Evolutionary conservation across 2,329 filamentous ascomycete genomes (phyloP), one percentile per base, ranked within the genome.

Genomic region (Phyllosticta capitalensis): DNA sequence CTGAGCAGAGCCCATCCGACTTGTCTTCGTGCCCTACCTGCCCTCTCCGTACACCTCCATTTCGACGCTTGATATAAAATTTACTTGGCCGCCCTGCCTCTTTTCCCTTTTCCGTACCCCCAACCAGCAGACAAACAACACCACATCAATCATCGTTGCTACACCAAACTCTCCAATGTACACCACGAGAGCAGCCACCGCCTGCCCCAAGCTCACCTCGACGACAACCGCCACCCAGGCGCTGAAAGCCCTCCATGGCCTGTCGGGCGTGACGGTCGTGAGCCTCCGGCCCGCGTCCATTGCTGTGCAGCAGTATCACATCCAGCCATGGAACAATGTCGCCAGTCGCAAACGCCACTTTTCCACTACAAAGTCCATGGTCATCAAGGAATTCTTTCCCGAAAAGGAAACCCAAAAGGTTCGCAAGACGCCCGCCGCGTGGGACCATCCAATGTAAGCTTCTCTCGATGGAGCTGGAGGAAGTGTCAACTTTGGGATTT

Each of bases 341-440:
- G 59, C 64, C 17, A 33, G 63, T 50, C 52, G 65, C 45, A 67
- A 67, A 53, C 72, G 74, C 28, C 69, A 69, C 48, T 78, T 79
- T 66, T 76, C 74, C 58, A 74, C 72, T 2, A 72, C 72, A 20
- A 62, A 67, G 3, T 60, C 64, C 7, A 65, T 62, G 5, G 63
- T 63, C 48, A 72, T 75, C 52, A 75, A 73, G 54, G 76, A 79
- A 53, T 78, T 76, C 69, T 80, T 81, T 61, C 75, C 75, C 9
- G 66, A 73, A 20, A 72, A 72, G 21, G 72, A 79, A 49, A 73
- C 76, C 19, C 71, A 75, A 0, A 70, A 70, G 56, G 76, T 81
- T 63, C 69, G 72, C 50, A 74, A 71, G 48, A 80, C 78, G 0
- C 68, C 75, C 55, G 69, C 77, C 62, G 75, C 78, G 68, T 80